A percentile compares a stretch with the other conserved stretches of the same genome.
Evolutionary conservation across 768 basidiomycete species (phyloP).

Genomic region (Crassisporium funariophilum): DNA sequence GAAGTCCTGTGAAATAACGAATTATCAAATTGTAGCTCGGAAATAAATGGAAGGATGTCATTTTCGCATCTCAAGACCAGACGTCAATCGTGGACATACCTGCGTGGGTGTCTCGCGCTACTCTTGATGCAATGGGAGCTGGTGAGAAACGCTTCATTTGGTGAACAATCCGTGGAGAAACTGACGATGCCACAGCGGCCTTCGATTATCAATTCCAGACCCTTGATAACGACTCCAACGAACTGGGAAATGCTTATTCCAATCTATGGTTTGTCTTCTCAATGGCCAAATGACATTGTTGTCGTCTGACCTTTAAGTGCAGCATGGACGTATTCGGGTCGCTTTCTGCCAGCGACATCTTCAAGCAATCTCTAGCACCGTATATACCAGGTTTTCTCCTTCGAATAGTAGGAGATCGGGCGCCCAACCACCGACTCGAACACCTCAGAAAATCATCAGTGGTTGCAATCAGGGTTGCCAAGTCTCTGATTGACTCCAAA

Average conservation of each 20-base stretch:
- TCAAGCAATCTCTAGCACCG: slow-evolving; percentile 31
- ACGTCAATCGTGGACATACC: slow-evolving; percentile 35
- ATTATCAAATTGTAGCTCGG: slow-evolving; percentile 28
- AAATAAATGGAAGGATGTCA: slow-evolving; percentile 41
- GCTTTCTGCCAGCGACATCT: slow-evolving; percentile 31
- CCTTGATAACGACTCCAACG: slow-evolving; percentile 37
- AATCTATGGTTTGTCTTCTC: slow-evolving; percentile 35
- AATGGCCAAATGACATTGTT: neutral
- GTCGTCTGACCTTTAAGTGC: neutral
- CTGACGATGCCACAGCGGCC: slow-evolving; percentile 34
- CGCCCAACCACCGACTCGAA: slow-evolving; percentile 31
- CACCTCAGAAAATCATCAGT: slow-evolving; percentile 33
- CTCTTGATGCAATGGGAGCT: slow-evolving; percentile 53
- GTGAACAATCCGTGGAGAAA: neutral
- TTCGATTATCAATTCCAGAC: slow-evolving; percentile 52
- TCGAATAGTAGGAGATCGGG: slow-evolving; percentile 34
- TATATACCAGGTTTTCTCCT: slow-evolving; percentile 33
- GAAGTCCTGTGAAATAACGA: neutral
- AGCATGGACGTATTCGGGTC: slow-evolving; percentile 34
- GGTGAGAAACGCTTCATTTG: slow-evolving; percentile 28
- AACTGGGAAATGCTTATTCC: slow-evolving; percentile 37
- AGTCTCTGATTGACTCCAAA: slow-evolving; percentile 38
- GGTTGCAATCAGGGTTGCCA: slow-evolving; percentile 34
- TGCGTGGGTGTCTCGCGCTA: slow-evolving; percentile 44
- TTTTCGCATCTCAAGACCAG: slow-evolving; percentile 28